Percentiles rank a stretch among this genome's conserved stretches.
Conservation (phyloP, 2,329 filamentous ascomycete species). For the Simplicillium sp. region DNA sequence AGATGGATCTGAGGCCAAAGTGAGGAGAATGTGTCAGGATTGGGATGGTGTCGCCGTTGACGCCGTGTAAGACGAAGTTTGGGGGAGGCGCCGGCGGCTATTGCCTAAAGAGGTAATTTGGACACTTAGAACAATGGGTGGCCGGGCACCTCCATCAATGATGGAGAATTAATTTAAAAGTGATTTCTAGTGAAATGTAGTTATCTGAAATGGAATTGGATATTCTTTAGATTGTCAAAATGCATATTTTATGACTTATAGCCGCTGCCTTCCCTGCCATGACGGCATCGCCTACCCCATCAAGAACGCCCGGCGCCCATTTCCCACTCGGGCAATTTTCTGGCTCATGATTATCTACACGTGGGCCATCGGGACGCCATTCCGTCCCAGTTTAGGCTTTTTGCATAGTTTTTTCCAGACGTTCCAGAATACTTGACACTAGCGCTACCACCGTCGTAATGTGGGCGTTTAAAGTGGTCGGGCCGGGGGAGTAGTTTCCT, state of each 20-base stretch:
- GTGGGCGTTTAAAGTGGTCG: too few relatives aligned
- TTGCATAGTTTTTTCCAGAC: too few relatives aligned
- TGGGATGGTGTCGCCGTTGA: not conserved
- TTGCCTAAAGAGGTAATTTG: slow-evolving; percentile 3
- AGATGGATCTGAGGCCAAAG: not conserved
- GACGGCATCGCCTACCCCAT: too few relatives aligned
- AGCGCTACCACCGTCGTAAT: too few relatives aligned
- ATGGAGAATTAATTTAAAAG: not conserved
- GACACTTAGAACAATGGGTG: not conserved
- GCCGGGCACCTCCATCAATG: not conserved
- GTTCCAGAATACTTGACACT: too few relatives aligned
- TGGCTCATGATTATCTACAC: too few relatives aligned
- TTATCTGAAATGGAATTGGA: not conserved
- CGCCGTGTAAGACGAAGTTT: not conserved
- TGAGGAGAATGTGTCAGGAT: not conserved
- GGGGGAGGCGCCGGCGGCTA: slow-evolving; percentile 3
- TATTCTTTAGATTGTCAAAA: too few relatives aligned
- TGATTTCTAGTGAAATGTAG: not conserved
- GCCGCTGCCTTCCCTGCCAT: too few relatives aligned
- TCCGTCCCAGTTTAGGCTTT: too few relatives aligned
- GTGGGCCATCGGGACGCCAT: too few relatives aligned
- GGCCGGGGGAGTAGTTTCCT: too few relatives aligned
- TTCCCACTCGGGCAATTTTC: not conserved
- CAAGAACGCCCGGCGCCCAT: not conserved
- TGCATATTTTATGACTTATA: too few relatives aligned